phyloP scores from a whole-genome alignment of 23 red algal genomes.

The Agarophyton chilense region DNA sequence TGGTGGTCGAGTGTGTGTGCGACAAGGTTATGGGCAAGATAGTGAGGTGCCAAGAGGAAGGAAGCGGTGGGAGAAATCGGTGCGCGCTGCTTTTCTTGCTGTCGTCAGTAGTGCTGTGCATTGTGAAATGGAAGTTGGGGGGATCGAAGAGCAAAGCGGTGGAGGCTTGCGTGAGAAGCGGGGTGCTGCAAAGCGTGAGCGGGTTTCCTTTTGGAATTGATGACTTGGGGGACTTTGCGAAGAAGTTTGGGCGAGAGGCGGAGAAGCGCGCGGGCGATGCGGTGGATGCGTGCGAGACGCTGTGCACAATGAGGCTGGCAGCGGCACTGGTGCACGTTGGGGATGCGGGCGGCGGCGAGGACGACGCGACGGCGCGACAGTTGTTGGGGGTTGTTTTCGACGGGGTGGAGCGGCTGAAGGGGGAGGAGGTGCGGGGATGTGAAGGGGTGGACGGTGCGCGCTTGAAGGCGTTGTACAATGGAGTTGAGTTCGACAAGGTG shows the following conservation, averaged over 20 bases:
- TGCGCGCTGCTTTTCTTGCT: constrained; percentile 15
- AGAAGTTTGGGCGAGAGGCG: not conserved
- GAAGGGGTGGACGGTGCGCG: too few relatives aligned
- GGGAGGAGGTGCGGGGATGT: not conserved
- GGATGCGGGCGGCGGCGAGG: not conserved
- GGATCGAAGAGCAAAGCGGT: not conserved
- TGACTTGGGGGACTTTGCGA: not conserved
- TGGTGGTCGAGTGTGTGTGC: not conserved
- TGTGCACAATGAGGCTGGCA: not conserved
- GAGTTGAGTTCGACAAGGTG: not conserved
- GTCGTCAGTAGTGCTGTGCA: not conserved
- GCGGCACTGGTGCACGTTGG: constrained; percentile 2
- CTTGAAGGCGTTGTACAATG: not conserved
- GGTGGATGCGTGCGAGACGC: constrained; percentile 8
- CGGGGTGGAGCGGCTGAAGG: not conserved
- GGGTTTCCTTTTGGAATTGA: not conserved
- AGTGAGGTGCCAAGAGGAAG: not conserved
- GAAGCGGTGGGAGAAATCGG: not conserved
- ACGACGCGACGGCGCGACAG: not conserved
- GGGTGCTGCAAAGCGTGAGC: not conserved
- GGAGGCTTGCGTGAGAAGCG: not conserved
- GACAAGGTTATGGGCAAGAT: not conserved
- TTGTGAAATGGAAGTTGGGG: not conserved
- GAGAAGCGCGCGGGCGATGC: not conserved
- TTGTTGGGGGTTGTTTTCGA: not conserved